A percentile compares a stretch with the other conserved stretches of the same genome.
Conservation (phyloP, 1,284 basidiomycete species). For the Ganoderma meredithae region DNA sequence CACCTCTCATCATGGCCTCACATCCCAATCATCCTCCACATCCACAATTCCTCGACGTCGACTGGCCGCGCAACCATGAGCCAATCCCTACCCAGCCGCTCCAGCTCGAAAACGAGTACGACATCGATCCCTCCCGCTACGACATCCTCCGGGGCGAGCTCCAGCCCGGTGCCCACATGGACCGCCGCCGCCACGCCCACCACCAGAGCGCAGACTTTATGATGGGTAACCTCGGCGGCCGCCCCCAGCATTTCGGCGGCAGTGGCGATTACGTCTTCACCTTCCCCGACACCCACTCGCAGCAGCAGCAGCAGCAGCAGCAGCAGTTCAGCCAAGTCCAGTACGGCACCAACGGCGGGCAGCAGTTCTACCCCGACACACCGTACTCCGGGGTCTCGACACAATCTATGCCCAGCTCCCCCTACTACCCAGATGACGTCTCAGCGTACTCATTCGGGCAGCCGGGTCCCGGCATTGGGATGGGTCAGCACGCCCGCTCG, state of each 20-base stretch:
- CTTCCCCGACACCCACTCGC: conserved; percentile 25
- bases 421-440: conserved; percentile 27
- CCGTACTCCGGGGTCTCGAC: conserved; percentile 18
- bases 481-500: conserved; percentile 24
- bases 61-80: conserved; percentile 34
- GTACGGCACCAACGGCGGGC: conserved; percentile 15
- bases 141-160: conserved; percentile 33
- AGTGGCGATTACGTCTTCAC: conserved; percentile 29
- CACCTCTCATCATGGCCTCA: conserved; percentile 46
- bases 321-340: conserved; percentile 19
- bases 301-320: conserved; percentile 24
- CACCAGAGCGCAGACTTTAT: conserved; percentile 22
- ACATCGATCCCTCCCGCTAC: conserved; percentile 37
- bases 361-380: conserved; percentile 15
- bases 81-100: conserved; percentile 30
- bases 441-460: conserved; percentile 24
- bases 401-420: conserved; percentile 30
- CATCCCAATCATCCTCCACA: conserved; percentile 47
- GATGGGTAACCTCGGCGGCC: conserved; percentile 18
- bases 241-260: conserved; percentile 24
- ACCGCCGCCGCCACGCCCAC: conserved; percentile 23
- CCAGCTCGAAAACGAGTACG: conserved; percentile 42
- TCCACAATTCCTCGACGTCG: conserved; percentile 46
- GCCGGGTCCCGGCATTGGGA: not conserved
- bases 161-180: conserved; percentile 15